These are phyloP conservation scores for Capsella rubella DNA, from an alignment of 441 rosid genomes.

Conservation along the genomic window DNA sequence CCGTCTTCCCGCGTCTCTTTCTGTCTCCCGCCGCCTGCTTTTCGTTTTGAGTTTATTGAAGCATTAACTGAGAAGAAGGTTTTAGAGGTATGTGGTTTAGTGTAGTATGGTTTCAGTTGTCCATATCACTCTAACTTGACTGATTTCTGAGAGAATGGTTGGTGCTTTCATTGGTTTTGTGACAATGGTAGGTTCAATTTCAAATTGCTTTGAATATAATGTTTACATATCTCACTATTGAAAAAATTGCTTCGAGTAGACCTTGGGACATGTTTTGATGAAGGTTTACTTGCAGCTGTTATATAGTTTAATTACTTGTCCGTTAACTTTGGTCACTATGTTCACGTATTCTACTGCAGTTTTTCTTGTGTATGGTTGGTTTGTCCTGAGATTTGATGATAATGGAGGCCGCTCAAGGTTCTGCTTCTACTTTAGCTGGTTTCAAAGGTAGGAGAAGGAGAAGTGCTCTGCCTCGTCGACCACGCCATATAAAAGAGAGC, in stretches of 20 bases:
- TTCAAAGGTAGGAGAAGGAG: slow-evolving; percentile 63
- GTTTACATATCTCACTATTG: background rate
- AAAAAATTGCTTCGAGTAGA: background rate
- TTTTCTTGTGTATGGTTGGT: too few relatives aligned
- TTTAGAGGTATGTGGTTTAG: slow-evolving; percentile 3
- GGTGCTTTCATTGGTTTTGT: background rate
- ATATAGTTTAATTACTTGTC: background rate
- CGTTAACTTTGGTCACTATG: background rate
- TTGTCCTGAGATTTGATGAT: slow-evolving; percentile 12
- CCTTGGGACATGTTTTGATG: background rate
- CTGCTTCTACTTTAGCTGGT: slow-evolving; percentile 46
- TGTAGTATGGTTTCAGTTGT: background rate
- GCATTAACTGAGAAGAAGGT: background rate
- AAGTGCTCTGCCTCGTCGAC: slow-evolving; percentile 62
- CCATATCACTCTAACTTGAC: slow-evolving; percentile 2
- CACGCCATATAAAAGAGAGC: slow-evolving; percentile 49
- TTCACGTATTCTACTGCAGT: slow-evolving; percentile 32
- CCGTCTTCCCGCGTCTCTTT: slow-evolving; percentile 20
- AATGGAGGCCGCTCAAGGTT: slow-evolving; percentile 58
- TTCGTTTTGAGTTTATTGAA: slow-evolving; percentile 3
- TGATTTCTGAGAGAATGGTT: background rate
- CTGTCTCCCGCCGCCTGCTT: slow-evolving; percentile 19
- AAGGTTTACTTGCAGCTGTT: slow-evolving; percentile 2
- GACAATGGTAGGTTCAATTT: background rate
- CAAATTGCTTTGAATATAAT: background rate